Conservation (phyloP, 345 rosid genomes). For the Pugionium cornutum region DNA sequence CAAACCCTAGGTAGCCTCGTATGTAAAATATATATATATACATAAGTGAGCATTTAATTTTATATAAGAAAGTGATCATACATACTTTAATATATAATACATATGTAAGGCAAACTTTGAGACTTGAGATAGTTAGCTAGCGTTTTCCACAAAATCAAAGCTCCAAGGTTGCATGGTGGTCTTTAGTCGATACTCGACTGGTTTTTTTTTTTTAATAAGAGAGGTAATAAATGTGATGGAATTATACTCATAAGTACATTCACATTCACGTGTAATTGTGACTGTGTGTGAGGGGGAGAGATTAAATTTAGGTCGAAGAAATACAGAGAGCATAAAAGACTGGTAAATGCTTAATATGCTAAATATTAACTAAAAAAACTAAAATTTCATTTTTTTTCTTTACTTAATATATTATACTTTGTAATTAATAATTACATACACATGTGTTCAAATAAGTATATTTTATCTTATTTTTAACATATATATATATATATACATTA, state of each 20-base stretch:
- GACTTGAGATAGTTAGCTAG: constrained; percentile 19
- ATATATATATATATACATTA: background rate
- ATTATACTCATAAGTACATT: constrained; percentile 24
- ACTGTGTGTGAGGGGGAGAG: background rate
- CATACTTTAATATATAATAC: background rate
- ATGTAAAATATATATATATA: background rate
- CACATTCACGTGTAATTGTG: constrained; percentile 26
- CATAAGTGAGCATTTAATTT: background rate
- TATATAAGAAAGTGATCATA: background rate
- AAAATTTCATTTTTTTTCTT: background rate
- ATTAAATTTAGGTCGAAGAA: constrained; percentile 12
- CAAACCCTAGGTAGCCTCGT: constrained; percentile 37
- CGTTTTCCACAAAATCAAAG: constrained; percentile 5
- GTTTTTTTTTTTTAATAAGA: background rate
- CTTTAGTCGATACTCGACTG: constrained; percentile 18
- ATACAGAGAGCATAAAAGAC: background rate
- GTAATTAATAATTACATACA: background rate
- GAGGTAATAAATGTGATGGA: constrained; percentile 26
- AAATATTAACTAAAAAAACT: background rate
- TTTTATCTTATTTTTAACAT: background rate
- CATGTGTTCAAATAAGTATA: background rate
- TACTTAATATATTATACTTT: background rate
- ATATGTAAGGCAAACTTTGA: background rate
- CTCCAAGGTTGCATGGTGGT: constrained; percentile 12
- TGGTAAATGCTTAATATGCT: background rate